Evolutionary conservation across 768 basidiomycete species (phyloP), one percentile per base, ranked within the genome.

Genomic region (Suillus discolor): DNA sequence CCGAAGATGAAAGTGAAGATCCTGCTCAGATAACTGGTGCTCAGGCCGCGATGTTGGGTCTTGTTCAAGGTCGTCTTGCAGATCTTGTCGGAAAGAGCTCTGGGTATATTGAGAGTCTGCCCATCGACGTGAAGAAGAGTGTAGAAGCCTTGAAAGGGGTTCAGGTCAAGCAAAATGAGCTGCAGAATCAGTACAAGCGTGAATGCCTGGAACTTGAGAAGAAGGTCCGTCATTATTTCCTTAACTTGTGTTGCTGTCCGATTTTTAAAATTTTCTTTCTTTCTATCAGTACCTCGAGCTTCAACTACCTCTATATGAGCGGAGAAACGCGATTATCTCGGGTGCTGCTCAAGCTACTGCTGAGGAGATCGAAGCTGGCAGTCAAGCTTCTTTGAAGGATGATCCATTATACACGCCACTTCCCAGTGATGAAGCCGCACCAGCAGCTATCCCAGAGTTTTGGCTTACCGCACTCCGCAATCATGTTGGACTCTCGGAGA

Each of bases 381-480:
- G 92, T 72, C 81, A 87, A 64, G 84, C 86, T 62, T 88, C 89
- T 4, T 74, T 84, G 68, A 91, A 96, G 74, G 93, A 93, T 61
- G 89, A 96, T 69, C 87, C 84, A 36, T 84, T 89, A 0, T 90
- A 91, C 78, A 81, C 80, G 34, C 82, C 87, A 23, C 82, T 94
- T 16, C 80, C 88, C 62, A 84, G 82, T 66, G 88, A 85, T 65
- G 74, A 82, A 1, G 79, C 77, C 16, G 78, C 80, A 44, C 76
- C 71, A 67, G 82, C 60, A 57, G 71, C 73, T 62, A 93, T 99
- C 70, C 94, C 96, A 61, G 91, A 97, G 72, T 99, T 99, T 85
- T 99, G 97, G 97, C 88, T 97, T 71, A 99, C 97, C 1, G 94
- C 96, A 3, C 84, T 99, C 62, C 89, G 92, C 69, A 99, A 97